Conservation (phyloP, 352 stramenopile species). For the Globisporangium cystogenes region DNA sequence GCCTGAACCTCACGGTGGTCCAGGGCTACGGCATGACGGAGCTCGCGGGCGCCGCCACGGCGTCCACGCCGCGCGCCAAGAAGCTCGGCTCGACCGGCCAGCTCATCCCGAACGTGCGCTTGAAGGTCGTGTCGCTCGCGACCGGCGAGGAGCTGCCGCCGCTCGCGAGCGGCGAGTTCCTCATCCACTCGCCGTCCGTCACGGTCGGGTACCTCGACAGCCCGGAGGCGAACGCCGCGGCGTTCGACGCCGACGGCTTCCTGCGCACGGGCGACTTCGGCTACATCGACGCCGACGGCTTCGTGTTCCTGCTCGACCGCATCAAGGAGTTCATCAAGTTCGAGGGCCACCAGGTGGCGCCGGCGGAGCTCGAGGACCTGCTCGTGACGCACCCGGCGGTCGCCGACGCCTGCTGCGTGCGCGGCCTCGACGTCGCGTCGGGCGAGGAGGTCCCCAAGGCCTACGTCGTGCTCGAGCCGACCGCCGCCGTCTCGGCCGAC, state of each 20-base stretch:
- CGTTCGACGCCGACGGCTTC: slow-evolving; percentile 75
- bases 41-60: slow-evolving; percentile 20
- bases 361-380: slow-evolving; percentile 89
- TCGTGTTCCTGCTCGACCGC: slow-evolving; percentile 89
- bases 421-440: slow-evolving; percentile 42
- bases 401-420: slow-evolving; percentile 66
- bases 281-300: slow-evolving; percentile 89
- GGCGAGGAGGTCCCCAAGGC: slow-evolving; percentile 87
- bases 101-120: slow-evolving; percentile 50
- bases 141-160: slow-evolving; percentile 32
- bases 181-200: slow-evolving; percentile 80
- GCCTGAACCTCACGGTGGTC: slow-evolving; percentile 38
- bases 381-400: slow-evolving; percentile 71
- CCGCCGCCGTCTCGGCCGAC: slow-evolving; percentile 13
- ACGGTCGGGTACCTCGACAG: slow-evolving; percentile 91
- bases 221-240: slow-evolving; percentile 72
- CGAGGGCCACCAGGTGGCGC: slow-evolving; percentile 89
- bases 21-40: slow-evolving; percentile 61
- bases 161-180: slow-evolving; percentile 64
- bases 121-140: slow-evolving; percentile 35
- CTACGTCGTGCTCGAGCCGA: slow-evolving; percentile 72
- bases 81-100: slow-evolving; percentile 16
- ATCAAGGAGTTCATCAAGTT: slow-evolving; percentile 96
- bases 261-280: slow-evolving; percentile 88
- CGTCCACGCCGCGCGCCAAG: slow-evolving; percentile 12